Conservation (phyloP, 306 rosid species). For the Quillaja saponaria region DNA sequence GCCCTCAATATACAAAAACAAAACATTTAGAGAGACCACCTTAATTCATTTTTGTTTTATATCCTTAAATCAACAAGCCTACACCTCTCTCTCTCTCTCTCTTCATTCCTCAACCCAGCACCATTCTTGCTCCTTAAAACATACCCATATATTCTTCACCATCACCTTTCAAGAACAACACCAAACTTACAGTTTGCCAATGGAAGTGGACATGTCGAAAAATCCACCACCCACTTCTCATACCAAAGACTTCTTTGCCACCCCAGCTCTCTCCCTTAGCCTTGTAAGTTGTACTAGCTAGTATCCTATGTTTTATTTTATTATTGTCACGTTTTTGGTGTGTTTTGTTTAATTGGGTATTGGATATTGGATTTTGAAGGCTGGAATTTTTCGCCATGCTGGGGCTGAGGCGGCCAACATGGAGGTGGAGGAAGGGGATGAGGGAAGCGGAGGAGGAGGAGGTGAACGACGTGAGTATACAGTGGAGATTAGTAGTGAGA, state of each 20-base stretch:
- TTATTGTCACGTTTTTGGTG: background rate
- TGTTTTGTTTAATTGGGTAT: background rate
- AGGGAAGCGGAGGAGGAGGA: slow-evolving; percentile 72
- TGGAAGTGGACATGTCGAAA: slow-evolving; percentile 95
- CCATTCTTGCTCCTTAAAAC: slow-evolving; percentile 34
- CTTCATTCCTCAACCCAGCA: slow-evolving; percentile 20
- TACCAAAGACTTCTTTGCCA: slow-evolving; percentile 79
- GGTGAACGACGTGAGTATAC: slow-evolving; percentile 56
- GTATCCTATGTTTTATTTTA: background rate
- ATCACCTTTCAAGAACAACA: slow-evolving; percentile 16
- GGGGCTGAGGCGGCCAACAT: slow-evolving; percentile 36
- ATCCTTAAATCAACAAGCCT: slow-evolving; percentile 69
- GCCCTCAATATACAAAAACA: slow-evolving; percentile 38
- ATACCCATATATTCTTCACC: slow-evolving; percentile 4
- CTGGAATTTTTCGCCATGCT: slow-evolving; percentile 85
- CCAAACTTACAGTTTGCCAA: slow-evolving; percentile 35
- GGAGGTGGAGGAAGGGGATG: slow-evolving; percentile 87
- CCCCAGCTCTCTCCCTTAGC: slow-evolving; percentile 96
- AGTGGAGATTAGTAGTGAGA: slow-evolving; percentile 86
- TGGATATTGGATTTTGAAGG: slow-evolving; percentile 39
- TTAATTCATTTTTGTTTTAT: slow-evolving; percentile 66
- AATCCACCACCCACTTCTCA: slow-evolving; percentile 72
- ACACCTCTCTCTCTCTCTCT: slow-evolving; percentile 16
- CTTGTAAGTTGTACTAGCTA: slow-evolving; percentile 47
- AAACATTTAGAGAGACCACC: too few relatives aligned